Conservation (phyloP, 805 yeast genomes). For the Yarrowia sp. region DNA sequence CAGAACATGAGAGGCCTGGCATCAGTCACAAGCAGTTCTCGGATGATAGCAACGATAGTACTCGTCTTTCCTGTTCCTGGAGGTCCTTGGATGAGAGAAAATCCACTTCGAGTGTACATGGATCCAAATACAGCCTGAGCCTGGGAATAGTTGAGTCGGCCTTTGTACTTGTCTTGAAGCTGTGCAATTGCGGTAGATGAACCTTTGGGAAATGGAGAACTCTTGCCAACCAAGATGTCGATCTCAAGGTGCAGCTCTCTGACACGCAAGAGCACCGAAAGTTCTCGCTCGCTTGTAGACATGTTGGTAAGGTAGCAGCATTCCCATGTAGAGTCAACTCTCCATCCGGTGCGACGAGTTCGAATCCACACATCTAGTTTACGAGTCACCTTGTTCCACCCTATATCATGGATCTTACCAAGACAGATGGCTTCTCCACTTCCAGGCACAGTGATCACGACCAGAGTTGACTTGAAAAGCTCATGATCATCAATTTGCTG, state of each 20-base stretch:
- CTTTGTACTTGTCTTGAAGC: background rate
- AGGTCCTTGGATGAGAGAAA: slow-evolving; percentile 11
- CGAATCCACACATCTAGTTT: background rate
- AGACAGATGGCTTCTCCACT: slow-evolving; percentile 8
- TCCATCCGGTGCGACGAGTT: background rate
- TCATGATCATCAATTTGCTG: background rate
- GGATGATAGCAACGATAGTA: slow-evolving; percentile 1
- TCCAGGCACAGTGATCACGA: background rate
- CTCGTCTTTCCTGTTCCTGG: slow-evolving; percentile 20
- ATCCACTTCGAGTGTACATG: background rate
- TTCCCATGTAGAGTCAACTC: background rate
- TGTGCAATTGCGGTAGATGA: background rate
- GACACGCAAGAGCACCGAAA: background rate
- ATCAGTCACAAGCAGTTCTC: background rate
- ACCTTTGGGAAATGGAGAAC: background rate
- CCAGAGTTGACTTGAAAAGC: background rate
- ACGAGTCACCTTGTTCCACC: background rate
- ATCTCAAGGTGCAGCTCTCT: background rate
- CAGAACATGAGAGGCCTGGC: slow-evolving; percentile 1
- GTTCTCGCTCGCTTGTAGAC: background rate
- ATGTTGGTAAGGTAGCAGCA: background rate
- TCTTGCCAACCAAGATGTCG: background rate
- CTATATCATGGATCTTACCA: background rate
- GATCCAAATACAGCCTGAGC: slow-evolving; percentile 5
- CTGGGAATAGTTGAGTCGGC: background rate